Conservation (phyloP, 1,284 basidiomycete species). For the Porogramme epimiltina region DNA sequence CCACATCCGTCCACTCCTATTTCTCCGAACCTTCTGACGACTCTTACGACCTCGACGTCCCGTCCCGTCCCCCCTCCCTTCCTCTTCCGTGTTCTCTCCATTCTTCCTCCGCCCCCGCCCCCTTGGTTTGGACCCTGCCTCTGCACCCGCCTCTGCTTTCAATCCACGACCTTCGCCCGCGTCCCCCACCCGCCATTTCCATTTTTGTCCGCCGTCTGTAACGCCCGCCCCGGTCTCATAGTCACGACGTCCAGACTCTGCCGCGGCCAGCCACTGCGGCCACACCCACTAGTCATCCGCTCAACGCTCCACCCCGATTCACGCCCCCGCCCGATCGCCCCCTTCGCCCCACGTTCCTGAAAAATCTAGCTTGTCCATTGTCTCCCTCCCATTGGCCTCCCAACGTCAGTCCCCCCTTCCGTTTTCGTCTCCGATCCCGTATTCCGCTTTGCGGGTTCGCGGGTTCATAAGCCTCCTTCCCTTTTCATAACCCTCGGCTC, state of each 20-base stretch:
- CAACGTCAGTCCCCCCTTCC: slow-evolving; percentile 13
- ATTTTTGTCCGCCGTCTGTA: no score
- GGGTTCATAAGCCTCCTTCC: slow-evolving; percentile 17
- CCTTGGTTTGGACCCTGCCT: neutral
- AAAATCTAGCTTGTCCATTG: slow-evolving; percentile 12
- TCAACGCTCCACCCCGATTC: slow-evolving; percentile 14
- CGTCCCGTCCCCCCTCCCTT: slow-evolving; percentile 13
- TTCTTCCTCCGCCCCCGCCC: slow-evolving; percentile 1
- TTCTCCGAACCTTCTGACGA: slow-evolving; percentile 11
- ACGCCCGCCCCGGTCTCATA: no score
- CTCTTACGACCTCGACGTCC: slow-evolving; percentile 18
- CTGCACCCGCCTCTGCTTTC: neutral
- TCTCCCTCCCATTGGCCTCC: slow-evolving; percentile 15
- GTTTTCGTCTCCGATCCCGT: slow-evolving; percentile 17
- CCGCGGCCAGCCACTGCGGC: neutral
- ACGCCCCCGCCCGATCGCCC: slow-evolving; percentile 18
- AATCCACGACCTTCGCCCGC: no score
- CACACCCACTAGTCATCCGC: slow-evolving; percentile 7
- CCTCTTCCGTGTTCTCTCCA: neutral
- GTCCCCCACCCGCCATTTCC: no score
- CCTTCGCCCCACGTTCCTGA: slow-evolving; percentile 19
- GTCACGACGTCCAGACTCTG: no score
- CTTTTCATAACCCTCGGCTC: slow-evolving; percentile 15
- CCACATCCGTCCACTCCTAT: neutral
- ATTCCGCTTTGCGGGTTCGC: slow-evolving; percentile 3